Base-by-base conservation (phyloP, 176 grass and related monocot species). In the Aegilops bicornis region DNA sequence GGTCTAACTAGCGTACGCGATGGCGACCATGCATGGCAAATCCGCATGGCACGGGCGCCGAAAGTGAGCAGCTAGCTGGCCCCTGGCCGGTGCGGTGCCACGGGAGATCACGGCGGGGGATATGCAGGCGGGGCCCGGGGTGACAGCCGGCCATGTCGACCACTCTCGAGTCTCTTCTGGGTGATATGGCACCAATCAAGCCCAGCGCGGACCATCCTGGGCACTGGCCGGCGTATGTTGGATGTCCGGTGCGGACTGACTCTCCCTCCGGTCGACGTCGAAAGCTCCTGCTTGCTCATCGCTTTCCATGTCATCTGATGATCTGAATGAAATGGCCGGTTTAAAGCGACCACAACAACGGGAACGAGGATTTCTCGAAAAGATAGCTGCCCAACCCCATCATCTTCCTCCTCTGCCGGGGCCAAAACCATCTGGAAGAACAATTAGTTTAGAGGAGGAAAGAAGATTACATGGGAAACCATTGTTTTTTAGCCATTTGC, bases 61-160 rank as follows among this genome's bases (percentile, higher is more conserved):
- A 25, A 62, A 80, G 35, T 14, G 14, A 69, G 29, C 20, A 11
- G 45, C 52, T 20, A 56, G 4, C 48, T 6, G 48, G 52, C 17
- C 17, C 6, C 54, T 6, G 54, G 54, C 17, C 54, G 17, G 50
- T 52, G 19, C 22, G 23, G 11, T 7, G 61, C 35, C 85, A 37
- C 76, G 23, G 76, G 29, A 15, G 85, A 88, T 81, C 85, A 75
- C 24, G 73, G 43, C 77, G 50, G 36, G 5, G 24, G 30, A 32
- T 37, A 52, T 10, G 61, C 61, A 31, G 8, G 61, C 64, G 76
- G 89, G 83, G n/a, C 81, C 89, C 59, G 20, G 43, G 60, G 8
- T 69, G 81, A 81, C 85, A 84, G 81, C 85, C 85, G 76, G 60
- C 89, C 89, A 88, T 69, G 82, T 50, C 77, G 61, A 64, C 36